These are phyloP conservation scores for Chalaropsis ovoidea DNA, from an alignment of 2,329 filamentous ascomycete genomes.

Conservation along the genomic window DNA sequence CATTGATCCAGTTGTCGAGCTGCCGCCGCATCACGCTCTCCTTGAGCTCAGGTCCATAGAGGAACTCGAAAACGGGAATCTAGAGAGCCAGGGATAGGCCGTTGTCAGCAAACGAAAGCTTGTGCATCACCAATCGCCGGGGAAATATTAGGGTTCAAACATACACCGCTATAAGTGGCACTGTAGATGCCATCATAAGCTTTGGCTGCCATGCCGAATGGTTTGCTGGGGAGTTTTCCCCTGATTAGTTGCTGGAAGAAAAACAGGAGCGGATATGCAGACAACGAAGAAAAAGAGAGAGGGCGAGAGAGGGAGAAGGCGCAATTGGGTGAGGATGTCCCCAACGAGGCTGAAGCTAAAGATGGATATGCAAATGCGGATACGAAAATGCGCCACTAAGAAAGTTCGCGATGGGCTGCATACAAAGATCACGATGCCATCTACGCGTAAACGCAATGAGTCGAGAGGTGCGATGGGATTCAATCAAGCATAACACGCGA, in stretches of 20 bases:
- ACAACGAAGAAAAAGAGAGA: neutral
- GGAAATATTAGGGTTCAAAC: slow-evolving; percentile 31
- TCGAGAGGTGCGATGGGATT: slow-evolving; percentile 6
- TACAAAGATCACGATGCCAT: slow-evolving; percentile 1
- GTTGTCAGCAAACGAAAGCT: neutral
- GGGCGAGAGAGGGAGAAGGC: neutral
- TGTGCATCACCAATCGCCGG: slow-evolving; percentile 13
- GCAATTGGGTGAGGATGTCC: neutral
- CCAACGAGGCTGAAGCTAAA: neutral
- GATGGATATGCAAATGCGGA: neutral
- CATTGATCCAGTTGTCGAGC: slow-evolving; percentile 95
- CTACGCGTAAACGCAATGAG: neutral
- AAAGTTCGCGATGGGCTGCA: neutral
- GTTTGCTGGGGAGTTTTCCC: neutral
- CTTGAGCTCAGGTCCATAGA: slow-evolving; percentile 66
- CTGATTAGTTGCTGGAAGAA: neutral
- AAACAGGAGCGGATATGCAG: neutral
- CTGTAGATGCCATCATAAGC: slow-evolving; percentile 45
- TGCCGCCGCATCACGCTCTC: slow-evolving; percentile 93
- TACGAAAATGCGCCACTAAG: neutral
- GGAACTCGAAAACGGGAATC: slow-evolving; percentile 92
- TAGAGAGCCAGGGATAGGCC: slow-evolving; percentile 34
- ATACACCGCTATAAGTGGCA: slow-evolving; percentile 59
- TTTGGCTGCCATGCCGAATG: neutral
- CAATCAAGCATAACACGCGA: neutral